Conservation (phyloP, 306 rosid species). For the Vicia sativa region DNA sequence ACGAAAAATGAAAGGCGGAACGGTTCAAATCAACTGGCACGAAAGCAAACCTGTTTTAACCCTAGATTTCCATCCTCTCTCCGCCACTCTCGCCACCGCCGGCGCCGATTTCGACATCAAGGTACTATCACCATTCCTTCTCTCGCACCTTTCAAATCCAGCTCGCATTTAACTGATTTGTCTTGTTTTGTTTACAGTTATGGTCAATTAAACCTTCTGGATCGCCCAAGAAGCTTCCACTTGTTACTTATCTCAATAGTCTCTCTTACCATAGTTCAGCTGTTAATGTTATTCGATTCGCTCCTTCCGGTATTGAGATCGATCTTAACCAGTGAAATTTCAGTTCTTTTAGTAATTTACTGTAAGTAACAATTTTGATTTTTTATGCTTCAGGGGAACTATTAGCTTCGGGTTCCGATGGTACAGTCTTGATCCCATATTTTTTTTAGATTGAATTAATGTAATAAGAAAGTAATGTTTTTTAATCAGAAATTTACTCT, state of each 20-base stretch:
- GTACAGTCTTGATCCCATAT: conserved; percentile 46
- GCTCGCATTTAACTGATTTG: background rate
- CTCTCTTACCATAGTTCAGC: conserved; percentile 81
- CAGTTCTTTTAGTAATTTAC: background rate
- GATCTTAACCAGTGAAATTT: no score
- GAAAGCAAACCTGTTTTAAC: conserved; percentile 76
- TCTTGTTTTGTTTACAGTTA: conserved; percentile 51
- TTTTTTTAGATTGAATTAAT: conserved; percentile 14
- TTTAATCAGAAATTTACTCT: background rate
- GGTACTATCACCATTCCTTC: conserved; percentile 41
- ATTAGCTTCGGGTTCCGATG: conserved; percentile 91
- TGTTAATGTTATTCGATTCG: conserved; percentile 80
- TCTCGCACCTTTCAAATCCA: conserved; percentile 6
- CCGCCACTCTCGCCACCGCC: conserved; percentile 84
- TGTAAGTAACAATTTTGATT: conserved; percentile 29
- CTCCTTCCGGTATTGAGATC: conserved; percentile 90
- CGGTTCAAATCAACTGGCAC: conserved; percentile 92
- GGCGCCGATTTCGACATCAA: conserved; percentile 98
- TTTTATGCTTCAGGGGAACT: conserved; percentile 66
- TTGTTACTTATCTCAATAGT: conserved; percentile 64
- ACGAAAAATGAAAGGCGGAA: conserved; percentile 75
- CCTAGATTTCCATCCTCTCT: conserved; percentile 79
- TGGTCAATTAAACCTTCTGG: conserved; percentile 68
- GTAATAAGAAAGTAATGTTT: conserved; percentile 6
- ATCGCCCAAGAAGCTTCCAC: conserved; percentile 62